Conservation (phyloP, 305 asterid genomes). For the Nicotiana rustica region DNA sequence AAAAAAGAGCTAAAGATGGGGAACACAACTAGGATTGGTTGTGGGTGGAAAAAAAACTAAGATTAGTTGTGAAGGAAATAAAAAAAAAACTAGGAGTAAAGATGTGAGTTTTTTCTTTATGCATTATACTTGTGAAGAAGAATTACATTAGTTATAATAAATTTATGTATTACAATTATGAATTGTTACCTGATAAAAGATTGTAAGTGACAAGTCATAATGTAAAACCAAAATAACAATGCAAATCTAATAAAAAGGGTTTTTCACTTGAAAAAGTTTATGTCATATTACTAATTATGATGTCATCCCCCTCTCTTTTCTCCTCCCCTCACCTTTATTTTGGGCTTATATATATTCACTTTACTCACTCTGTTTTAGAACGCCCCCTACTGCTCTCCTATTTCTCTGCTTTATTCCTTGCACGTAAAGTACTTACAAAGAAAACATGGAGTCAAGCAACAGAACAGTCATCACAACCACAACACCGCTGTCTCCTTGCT, state of each 20-base stretch:
- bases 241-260: too few species aligned
- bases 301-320: background rate
- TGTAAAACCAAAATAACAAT: too few species aligned
- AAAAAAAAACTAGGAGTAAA: too few species aligned
- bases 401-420: background rate
- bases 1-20: background rate
- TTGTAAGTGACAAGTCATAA: too few species aligned
- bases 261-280: background rate
- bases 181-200: background rate
- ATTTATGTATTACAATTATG: too few species aligned
- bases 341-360: conserved; percentile 23
- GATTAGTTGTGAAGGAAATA: background rate
- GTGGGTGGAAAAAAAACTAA: background rate
- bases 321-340: background rate
- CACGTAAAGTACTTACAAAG: background rate
- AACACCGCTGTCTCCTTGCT: conserved; percentile 40
- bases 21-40: background rate
- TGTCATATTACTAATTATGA: conserved; percentile 27
- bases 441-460: conserved; percentile 53
- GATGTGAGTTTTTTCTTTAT: too few species aligned
- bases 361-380: background rate
- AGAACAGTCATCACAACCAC: conserved; percentile 38
- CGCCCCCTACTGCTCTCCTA: background rate
- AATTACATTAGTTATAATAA: too few species aligned
- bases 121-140: too few species aligned